Base-by-base conservation (phyloP, 2,329 filamentous ascomycete genomes). In the Cadophora sp. region DNA sequence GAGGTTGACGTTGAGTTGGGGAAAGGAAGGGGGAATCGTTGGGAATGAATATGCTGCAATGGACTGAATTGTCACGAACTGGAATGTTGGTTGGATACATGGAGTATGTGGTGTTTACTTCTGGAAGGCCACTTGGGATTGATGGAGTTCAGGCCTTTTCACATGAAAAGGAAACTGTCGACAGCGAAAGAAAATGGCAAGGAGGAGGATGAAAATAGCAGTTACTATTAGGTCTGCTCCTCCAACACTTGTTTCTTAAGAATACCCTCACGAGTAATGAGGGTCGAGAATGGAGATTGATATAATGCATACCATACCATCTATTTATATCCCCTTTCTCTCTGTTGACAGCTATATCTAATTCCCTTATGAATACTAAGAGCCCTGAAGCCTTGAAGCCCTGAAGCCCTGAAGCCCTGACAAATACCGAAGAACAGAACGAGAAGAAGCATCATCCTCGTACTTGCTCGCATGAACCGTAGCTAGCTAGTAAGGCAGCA, bases 381-480 rank as follows among this genome's bases (percentile, higher is more conserved):
- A 16, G 5, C 16, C 12, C 40, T 6, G 5, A 11, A 16, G 12
- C 40, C 4, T 11, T 43, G 16, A 43, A 43, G 16, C 2, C 40
- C 16, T 11, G 19, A 43, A 43, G 14, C 19, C 2, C 11, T 14
- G 40, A 43, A 43, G 16, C 34, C 3, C 2, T 16, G 3, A 19
- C 40, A 16, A 43, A 11, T 12, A 14, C 40, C 19, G 12, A 48
- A 22, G 6, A 8, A 4, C 43, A n/a, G 8, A 22, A n/a, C 43
- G 12, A n/a, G 22, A 63, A 7, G 29, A 63, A 59, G 40, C 40
- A 62, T 50, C 40, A 62, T 62, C 24, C 59, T 62, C 59, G 59
- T 2, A 48, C 40, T 43, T 43, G 4, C 40, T 16, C 40, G 16
- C 16, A 48, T 50, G 40, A 62, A 27, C 59, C n/a, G n/a, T n/a